Evolutionary conservation across 2,329 filamentous ascomycete genomes (phyloP).

Genomic region (Stachybotrys elegans): DNA sequence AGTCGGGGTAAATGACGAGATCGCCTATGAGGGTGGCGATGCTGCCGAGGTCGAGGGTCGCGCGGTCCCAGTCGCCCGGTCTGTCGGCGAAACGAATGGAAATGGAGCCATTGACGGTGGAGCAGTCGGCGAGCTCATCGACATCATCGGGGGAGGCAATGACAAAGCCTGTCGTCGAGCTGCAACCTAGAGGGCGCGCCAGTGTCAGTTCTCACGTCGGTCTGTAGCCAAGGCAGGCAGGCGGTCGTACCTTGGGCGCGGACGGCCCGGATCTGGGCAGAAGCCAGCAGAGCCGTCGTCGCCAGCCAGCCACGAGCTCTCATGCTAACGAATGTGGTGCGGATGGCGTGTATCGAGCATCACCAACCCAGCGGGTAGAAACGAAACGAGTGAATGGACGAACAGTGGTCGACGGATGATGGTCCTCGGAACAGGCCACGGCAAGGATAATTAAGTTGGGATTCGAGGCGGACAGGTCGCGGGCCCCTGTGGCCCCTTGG

Average conservation of each 20-base stretch:
- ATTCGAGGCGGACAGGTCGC: too few species aligned
- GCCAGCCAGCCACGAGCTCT: background rate
- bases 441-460: too few species aligned
- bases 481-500: too few species aligned
- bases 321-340: background rate
- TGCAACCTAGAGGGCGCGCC: background rate
- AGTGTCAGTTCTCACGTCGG: background rate
- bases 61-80: conserved; percentile 17
- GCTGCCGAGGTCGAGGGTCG: conserved; percentile 17
- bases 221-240: background rate
- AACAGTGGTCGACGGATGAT: too few species aligned
- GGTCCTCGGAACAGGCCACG: too few species aligned
- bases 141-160: conserved; percentile 15
- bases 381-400: too few species aligned
- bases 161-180: conserved; percentile 3
- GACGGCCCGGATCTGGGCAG: too few species aligned
- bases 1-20: conserved; percentile 19
- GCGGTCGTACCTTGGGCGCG: background rate
- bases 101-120: conserved; percentile 18
- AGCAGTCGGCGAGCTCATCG: conserved; percentile 16
- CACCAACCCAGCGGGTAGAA: too few species aligned
- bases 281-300: too few species aligned
- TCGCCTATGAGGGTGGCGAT: conserved; percentile 15
- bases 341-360: too few species aligned
- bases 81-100: conserved; percentile 18